Conservation (phyloP, 2,329 filamentous ascomycete species). For the Colletotrichum orchidophilum region DNA sequence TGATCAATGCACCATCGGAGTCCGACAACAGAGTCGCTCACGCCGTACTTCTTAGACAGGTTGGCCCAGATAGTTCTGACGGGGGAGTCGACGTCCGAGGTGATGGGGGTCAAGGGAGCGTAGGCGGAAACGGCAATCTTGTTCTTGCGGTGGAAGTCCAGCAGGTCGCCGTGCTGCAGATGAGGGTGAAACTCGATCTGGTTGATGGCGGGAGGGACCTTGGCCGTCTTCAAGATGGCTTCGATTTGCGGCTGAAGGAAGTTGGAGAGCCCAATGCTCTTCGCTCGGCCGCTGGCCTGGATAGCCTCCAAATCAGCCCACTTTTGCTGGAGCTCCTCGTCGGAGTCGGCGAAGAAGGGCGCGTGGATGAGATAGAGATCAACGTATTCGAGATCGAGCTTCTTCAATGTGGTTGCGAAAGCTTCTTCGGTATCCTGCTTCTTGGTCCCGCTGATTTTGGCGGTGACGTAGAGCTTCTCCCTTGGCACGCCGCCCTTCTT, state of each 20-base stretch:
- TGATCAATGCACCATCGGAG: conserved; percentile 70
- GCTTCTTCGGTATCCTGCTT: conserved; percentile 56
- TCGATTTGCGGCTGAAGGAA: conserved; percentile 69
- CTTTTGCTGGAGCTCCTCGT: conserved; percentile 63
- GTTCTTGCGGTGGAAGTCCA: conserved; percentile 66
- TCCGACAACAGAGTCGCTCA: conserved; percentile 63
- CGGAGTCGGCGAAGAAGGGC: conserved; percentile 61
- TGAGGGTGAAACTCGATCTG: conserved; percentile 87
- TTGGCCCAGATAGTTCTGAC: conserved; percentile 60
- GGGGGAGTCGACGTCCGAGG: conserved; percentile 60
- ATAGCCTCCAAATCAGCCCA: conserved; percentile 73
- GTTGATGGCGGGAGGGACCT: conserved; percentile 74
- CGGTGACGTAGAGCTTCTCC: conserved; percentile 74
- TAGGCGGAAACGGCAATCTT: conserved; percentile 67
- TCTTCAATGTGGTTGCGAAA: conserved; percentile 68
- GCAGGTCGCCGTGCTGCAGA: conserved; percentile 69
- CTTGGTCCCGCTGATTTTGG: conserved; percentile 59
- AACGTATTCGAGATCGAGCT: conserved; percentile 75
- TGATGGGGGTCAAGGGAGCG: conserved; percentile 62
- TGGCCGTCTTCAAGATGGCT: conserved; percentile 65
- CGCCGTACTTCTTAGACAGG: conserved; percentile 67
- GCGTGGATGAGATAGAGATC: conserved; percentile 75
- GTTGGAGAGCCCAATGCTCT: conserved; percentile 82
- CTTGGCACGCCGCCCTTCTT: conserved; percentile 71
- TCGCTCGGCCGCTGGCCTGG: conserved; percentile 70